Conservation (phyloP, 2,329 filamentous ascomycete species). For the Ascomycota sp. region DNA sequence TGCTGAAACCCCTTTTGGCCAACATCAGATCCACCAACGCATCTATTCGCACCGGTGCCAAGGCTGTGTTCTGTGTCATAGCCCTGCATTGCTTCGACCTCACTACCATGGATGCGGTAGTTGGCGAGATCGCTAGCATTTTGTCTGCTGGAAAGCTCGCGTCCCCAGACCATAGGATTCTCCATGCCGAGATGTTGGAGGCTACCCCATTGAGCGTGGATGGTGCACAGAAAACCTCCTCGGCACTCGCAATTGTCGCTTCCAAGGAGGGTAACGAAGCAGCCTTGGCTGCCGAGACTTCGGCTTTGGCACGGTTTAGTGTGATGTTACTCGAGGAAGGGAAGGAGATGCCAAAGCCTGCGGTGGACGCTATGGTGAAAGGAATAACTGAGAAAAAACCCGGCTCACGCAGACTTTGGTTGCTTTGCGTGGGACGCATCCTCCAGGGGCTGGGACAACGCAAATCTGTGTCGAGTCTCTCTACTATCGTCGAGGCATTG, state of each 20-base stretch:
- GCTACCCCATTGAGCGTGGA: conserved; percentile 35
- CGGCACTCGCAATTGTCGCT: conserved; percentile 43
- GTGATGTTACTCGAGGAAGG: conserved; percentile 37
- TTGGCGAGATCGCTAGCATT: conserved; percentile 56
- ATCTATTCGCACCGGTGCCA: conserved; percentile 50
- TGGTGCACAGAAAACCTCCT: conserved; percentile 43
- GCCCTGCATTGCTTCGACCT: conserved; percentile 36
- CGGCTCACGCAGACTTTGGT: conserved; percentile 57
- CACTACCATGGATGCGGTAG: conserved; percentile 38
- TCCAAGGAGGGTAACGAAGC: conserved; percentile 75
- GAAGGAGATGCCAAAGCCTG: conserved; percentile 38
- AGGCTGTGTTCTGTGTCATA: conserved; percentile 51
- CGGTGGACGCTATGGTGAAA: conserved; percentile 52
- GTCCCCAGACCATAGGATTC: conserved; percentile 60
- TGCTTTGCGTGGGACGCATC: conserved; percentile 48
- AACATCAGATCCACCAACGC: conserved; percentile 80
- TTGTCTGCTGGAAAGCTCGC: conserved; percentile 68
- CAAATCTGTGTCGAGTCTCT: conserved; percentile 22
- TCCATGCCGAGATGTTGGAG: conserved; percentile 63
- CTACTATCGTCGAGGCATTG: conserved; percentile 29
- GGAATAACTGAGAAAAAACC: conserved; percentile 71
- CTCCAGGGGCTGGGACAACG: conserved; percentile 32
- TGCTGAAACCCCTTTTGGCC: conserved; percentile 71
- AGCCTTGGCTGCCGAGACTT: conserved; percentile 55
- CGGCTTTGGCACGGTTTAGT: conserved; percentile 44